Percentiles rank a stretch among this genome's conserved stretches.
These are phyloP conservation scores for Diplodia sapinea DNA, from an alignment of 2,329 filamentous ascomycete genomes.

Conservation along the genomic window DNA sequence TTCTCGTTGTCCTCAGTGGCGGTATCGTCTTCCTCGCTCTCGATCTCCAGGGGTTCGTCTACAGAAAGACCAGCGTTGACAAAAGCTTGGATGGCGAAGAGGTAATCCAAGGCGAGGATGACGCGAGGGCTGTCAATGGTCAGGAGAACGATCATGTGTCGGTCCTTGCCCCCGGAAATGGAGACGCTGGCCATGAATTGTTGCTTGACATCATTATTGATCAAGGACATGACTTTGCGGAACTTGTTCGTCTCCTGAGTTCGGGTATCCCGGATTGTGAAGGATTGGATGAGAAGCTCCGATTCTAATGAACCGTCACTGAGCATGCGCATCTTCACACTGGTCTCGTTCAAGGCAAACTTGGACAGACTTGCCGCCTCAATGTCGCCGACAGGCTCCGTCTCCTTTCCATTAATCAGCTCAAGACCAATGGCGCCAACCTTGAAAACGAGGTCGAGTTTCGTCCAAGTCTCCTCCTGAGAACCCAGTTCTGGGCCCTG, in stretches of 20 bases:
- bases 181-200: constrained; percentile 98
- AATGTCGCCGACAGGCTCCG: constrained; percentile 77
- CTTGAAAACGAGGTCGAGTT: constrained; percentile 89
- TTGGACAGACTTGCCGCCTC: constrained; percentile 84
- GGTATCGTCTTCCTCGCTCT: constrained; percentile 65
- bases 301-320: constrained; percentile 91
- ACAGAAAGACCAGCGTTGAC: constrained; percentile 69
- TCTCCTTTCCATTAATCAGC: constrained; percentile 76
- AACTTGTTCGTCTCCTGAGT: constrained; percentile 91
- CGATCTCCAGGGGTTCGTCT: constrained; percentile 63
- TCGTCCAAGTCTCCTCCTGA: constrained; percentile 80
- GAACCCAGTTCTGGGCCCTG: constrained; percentile 71
- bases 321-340: constrained; percentile 89
- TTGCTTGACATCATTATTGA: constrained; percentile 88
- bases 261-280: constrained; percentile 94
- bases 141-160: constrained; percentile 84
- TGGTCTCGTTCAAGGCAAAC: constrained; percentile 92
- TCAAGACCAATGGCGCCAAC: constrained; percentile 88
- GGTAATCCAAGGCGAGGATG: constrained; percentile 94
- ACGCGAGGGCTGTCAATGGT: constrained; percentile 93
- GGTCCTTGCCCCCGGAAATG: constrained; percentile 83
- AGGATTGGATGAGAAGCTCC: constrained; percentile 90
- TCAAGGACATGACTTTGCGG: constrained; percentile 95
- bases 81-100: constrained; percentile 88
- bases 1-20: constrained; percentile 45